Conservation (phyloP, 192 early-diverging fungal genomes). For the Paraglomus occultum region DNA sequence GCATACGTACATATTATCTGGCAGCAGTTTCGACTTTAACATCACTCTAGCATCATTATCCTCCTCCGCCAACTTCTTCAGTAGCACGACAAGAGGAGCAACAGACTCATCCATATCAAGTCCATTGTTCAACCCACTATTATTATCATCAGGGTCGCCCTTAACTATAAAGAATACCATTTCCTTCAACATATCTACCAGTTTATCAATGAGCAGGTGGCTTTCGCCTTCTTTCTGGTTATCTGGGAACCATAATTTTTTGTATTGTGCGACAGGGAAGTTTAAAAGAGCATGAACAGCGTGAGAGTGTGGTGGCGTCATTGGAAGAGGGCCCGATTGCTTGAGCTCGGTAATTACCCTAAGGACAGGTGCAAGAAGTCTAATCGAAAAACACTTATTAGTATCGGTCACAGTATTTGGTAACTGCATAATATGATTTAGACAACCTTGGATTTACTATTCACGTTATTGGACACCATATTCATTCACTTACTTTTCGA, state of each 20-base stretch:
- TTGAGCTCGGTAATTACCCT: conserved; percentile 41
- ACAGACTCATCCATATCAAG: conserved; percentile 61
- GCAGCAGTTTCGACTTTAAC: conserved; percentile 52
- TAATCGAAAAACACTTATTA: conserved; percentile 4
- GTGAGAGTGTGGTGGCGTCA: conserved; percentile 74
- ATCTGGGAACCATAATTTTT: conserved; percentile 35
- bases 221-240: conserved; percentile 24
- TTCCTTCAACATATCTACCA: conserved; percentile 41
- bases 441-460: too few species aligned
- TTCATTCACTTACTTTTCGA: conserved; percentile 34
- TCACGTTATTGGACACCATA: too few species aligned
- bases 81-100: conserved; percentile 63
- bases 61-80: conserved; percentile 58
- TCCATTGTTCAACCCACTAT: conserved; percentile 32
- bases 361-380: conserved; percentile 44
- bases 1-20: conserved; percentile 63
- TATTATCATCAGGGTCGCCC: conserved; percentile 46
- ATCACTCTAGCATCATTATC: conserved; percentile 41
- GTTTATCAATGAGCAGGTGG: conserved; percentile 29
- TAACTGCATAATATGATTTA: not conserved
- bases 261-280: conserved; percentile 40
- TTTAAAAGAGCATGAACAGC: conserved; percentile 75
- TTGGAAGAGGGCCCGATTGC: conserved; percentile 42
- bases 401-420: not conserved
- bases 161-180: conserved; percentile 31